Percentiles rank a stretch among this genome's conserved stretches.
These are phyloP conservation scores for Zymoseptoria crescenta DNA, from an alignment of 2,329 filamentous ascomycete genomes.

Conservation along the genomic window DNA sequence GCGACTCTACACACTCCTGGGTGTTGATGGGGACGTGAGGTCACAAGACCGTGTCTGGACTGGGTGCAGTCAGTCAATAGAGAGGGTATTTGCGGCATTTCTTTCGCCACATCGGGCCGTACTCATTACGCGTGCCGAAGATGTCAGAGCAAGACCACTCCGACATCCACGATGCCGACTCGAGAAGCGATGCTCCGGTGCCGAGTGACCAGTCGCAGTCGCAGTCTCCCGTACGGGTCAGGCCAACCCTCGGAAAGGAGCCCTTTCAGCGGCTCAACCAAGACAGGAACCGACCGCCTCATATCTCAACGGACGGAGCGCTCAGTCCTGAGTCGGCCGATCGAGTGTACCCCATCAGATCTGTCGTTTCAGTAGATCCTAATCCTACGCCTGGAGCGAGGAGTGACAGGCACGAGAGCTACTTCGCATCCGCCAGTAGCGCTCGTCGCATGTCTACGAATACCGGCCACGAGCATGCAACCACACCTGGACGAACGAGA, in stretches of 20 bases:
- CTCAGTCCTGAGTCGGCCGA: slow-evolving; percentile 43
- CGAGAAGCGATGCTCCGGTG: not conserved
- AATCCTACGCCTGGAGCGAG: slow-evolving; percentile 28
- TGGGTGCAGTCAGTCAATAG: not conserved
- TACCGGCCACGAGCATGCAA: not conserved
- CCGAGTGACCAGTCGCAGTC: not conserved
- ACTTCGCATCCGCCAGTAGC: slow-evolving; percentile 30
- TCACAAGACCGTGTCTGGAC: not conserved
- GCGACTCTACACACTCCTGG: not conserved
- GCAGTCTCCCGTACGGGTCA: not conserved
- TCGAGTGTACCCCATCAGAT: slow-evolving; percentile 72
- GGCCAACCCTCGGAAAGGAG: not conserved
- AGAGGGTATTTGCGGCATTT: not conserved
- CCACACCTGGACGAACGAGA: slow-evolving; percentile 3
- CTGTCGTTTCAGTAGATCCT: slow-evolving; percentile 65
- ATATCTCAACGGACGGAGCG: slow-evolving; percentile 8
- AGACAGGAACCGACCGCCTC: not conserved
- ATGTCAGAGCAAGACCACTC: not conserved
- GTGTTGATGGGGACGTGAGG: not conserved
- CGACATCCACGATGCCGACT: not conserved
- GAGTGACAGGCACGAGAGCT: slow-evolving; percentile 20
- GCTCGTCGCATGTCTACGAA: slow-evolving; percentile 15
- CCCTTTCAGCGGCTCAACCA: not conserved
- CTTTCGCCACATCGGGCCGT: not conserved
- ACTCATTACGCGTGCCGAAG: not conserved